Conservation (phyloP, 345 rosid species). For the Melastoma malabathricum region DNA sequence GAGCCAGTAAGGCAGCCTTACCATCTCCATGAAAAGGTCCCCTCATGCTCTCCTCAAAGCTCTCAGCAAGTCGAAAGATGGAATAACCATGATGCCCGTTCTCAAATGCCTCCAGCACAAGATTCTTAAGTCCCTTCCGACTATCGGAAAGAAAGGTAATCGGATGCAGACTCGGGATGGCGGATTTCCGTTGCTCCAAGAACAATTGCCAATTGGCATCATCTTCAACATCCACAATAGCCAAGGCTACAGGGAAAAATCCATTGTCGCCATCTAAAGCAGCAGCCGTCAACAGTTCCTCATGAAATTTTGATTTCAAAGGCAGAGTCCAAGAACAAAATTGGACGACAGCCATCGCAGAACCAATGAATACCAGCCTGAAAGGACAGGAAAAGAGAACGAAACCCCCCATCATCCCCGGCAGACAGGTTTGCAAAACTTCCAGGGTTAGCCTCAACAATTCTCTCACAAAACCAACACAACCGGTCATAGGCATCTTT, state of each 20-base stretch:
- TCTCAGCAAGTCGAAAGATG: conserved; percentile 58
- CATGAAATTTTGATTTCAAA: conserved; percentile 66
- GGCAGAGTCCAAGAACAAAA: conserved; percentile 71
- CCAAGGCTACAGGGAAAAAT: conserved; percentile 63
- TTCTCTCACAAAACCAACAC: conserved; percentile 55
- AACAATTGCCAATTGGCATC: conserved; percentile 80
- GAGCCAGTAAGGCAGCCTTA: conserved; percentile 47
- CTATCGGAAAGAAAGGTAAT: conserved; percentile 73
- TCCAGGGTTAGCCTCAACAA: conserved; percentile 63
- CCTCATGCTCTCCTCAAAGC: conserved; percentile 48
- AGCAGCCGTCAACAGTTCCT: conserved; percentile 62
- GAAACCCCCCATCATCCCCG: conserved; percentile 52
- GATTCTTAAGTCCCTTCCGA: conserved; percentile 47
- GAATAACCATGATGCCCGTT: conserved; percentile 61
- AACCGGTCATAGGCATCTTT: conserved; percentile 56
- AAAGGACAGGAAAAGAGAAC: conserved; percentile 60
- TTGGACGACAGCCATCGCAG: conserved; percentile 70
- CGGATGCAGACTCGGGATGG: conserved; percentile 32
- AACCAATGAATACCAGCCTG: conserved; percentile 55
- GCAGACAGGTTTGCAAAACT: conserved; percentile 40
- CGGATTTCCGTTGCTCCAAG: conserved; percentile 50
- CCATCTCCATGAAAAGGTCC: conserved; percentile 87
- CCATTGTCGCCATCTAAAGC: conserved; percentile 79
- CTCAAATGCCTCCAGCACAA: conserved; percentile 53
- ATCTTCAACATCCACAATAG: conserved; percentile 65